Evolutionary conservation across 441 rosid genomes (phyloP).

Genomic region (Jatropha multifida): DNA sequence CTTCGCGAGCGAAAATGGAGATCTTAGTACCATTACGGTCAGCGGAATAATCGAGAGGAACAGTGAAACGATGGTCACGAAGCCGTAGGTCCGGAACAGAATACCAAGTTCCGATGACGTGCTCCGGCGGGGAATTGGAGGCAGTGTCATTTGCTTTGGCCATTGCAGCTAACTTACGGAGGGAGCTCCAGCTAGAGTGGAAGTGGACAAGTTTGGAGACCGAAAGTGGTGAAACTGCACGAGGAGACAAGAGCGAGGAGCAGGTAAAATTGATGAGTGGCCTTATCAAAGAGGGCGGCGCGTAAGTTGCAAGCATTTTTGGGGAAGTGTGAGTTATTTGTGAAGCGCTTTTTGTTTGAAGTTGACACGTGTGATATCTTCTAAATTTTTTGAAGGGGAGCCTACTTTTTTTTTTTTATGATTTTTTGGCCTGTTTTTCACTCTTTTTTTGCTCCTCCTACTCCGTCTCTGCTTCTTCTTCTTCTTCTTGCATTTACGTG

Average conservation of each 20-base stretch:
- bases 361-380: not conserved
- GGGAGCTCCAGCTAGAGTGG: conserved; percentile 27
- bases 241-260: conserved; percentile 6
- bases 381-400: too few relatives aligned
- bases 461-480: too few relatives aligned
- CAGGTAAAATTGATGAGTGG: conserved; percentile 17
- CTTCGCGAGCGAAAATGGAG: conserved; percentile 82
- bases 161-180: conserved; percentile 40
- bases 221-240: conserved; percentile 20
- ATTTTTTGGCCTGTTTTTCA: too few relatives aligned
- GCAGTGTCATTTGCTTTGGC: conserved; percentile 24
- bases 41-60: conserved; percentile 70
- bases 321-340: not conserved
- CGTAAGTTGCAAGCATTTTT: conserved; percentile 37
- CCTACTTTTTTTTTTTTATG: too few relatives aligned
- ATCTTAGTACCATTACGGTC: conserved; percentile 43
- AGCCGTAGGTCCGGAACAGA: conserved; percentile 85
- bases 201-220: conserved; percentile 12
- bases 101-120: conserved; percentile 61
- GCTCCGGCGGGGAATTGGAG: conserved; percentile 38
- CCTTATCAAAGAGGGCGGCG: conserved; percentile 30
- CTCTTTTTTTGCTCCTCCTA: too few relatives aligned
- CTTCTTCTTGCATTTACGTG: too few relatives aligned
- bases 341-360: not conserved
- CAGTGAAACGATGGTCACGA: conserved; percentile 73